Evolutionary conservation across 768 basidiomycete species (phyloP).

Genomic region (Suillus weaverae): DNA sequence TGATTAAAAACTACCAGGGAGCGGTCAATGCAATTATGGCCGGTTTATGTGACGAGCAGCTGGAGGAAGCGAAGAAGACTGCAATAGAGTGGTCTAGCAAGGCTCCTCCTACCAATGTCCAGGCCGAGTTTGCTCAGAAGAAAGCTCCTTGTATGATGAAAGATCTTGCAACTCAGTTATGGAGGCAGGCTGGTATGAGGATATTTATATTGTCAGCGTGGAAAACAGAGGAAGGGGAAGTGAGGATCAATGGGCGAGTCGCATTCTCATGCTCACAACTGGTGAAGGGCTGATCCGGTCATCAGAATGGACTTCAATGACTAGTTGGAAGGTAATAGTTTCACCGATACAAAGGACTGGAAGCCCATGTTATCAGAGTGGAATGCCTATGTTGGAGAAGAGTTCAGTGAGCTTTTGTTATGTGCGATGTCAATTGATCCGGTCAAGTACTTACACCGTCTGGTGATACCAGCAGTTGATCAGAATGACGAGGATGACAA

Average conservation of each 20-base stretch:
- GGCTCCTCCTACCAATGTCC: neutral
- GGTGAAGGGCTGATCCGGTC: neutral
- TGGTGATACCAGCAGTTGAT: neutral
- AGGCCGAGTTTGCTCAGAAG: neutral
- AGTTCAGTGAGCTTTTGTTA: neutral
- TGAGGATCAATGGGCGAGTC: neutral
- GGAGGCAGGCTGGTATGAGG: constrained; percentile 1
- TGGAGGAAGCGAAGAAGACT: too few species aligned
- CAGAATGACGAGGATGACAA: neutral
- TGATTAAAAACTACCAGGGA: neutral
- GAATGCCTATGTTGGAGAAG: neutral
- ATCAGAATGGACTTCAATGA: neutral
- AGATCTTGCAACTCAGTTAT: neutral
- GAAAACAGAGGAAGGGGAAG: neutral
- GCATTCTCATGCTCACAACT: neutral
- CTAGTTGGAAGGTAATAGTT: neutral
- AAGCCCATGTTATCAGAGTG: neutral
- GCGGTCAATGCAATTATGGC: neutral
- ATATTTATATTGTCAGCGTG: too few species aligned
- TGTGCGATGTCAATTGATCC: neutral
- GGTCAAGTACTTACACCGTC: neutral
- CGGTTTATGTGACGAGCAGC: neutral
- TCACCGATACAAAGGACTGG: too few species aligned
- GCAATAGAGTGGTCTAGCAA: neutral
- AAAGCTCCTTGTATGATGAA: neutral